Percentiles rank a stretch among this genome's conserved stretches.
Evolutionary conservation across 768 basidiomycete genomes (phyloP).

Genomic region (Termitomyces sp.): DNA sequence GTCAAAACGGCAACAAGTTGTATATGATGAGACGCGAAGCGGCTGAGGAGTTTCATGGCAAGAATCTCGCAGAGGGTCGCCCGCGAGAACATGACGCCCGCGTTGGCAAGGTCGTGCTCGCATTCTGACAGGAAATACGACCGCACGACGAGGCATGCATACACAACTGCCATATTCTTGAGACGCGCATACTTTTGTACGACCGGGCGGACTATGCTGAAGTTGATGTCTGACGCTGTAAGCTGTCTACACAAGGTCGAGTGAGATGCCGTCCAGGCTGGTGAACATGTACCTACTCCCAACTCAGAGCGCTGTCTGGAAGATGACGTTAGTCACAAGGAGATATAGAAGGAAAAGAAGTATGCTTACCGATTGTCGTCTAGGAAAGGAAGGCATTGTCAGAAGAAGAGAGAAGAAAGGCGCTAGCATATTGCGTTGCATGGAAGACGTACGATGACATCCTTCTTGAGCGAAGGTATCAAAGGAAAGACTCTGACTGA

Average conservation of each 20-base stretch:
- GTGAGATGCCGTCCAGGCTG: constrained; percentile 5
- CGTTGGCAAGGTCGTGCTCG: constrained; percentile 72
- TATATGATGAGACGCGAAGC: constrained; percentile 74
- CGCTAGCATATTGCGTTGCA: neutral
- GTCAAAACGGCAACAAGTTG: constrained; percentile 78
- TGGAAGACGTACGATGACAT: constrained; percentile 55
- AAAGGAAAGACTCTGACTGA: constrained; percentile 79
- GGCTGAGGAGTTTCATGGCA: constrained; percentile 81
- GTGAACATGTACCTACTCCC: constrained; percentile 59
- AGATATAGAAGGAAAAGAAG: constrained; percentile 9
- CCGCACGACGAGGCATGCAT: constrained; percentile 74
- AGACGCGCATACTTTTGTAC: constrained; percentile 78
- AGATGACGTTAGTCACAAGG: constrained; percentile 17
- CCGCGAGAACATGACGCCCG: constrained; percentile 61
- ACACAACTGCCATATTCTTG: constrained; percentile 72
- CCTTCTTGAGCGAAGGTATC: constrained; percentile 68
- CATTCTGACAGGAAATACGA: constrained; percentile 75
- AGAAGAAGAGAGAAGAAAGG: constrained; percentile 8
- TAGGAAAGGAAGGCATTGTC: constrained; percentile 27
- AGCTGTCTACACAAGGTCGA: constrained; percentile 54
- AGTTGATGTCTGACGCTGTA: constrained; percentile 81
- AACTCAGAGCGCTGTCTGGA: constrained; percentile 69
- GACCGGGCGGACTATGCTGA: constrained; percentile 73
- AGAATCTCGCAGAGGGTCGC: constrained; percentile 86
- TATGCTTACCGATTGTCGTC: constrained; percentile 44